These are phyloP conservation scores for Coriaria nepalensis DNA, from an alignment of 306 rosid genomes.

Conservation along the genomic window DNA sequence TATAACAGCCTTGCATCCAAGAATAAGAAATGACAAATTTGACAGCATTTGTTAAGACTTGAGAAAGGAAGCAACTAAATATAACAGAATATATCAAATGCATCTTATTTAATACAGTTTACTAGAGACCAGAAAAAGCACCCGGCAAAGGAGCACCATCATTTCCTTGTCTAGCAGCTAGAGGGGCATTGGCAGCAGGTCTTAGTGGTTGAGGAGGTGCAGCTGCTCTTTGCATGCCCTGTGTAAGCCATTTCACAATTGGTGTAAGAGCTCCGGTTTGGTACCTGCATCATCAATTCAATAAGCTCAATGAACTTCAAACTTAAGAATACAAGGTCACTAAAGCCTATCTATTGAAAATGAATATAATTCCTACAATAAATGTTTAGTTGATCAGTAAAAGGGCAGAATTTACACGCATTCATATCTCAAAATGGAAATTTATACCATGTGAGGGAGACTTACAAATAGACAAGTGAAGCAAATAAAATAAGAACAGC, in stretches of 20 bases:
- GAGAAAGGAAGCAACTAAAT: too few species aligned
- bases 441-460: neutral
- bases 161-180: slow-evolving; percentile 56
- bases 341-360: too few species aligned
- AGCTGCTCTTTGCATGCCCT: slow-evolving; percentile 90
- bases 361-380: too few species aligned
- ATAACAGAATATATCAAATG: too few species aligned
- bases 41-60: too few species aligned
- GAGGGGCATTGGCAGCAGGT: slow-evolving; percentile 49
- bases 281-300: slow-evolving; percentile 39
- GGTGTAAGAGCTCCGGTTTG: slow-evolving; percentile 96
- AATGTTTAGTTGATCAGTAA: neutral
- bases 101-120: neutral
- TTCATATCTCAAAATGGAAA: too few species aligned
- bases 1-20: too few species aligned
- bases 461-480: slow-evolving; percentile 77
- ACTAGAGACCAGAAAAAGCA: slow-evolving; percentile 12
- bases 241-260: slow-evolving; percentile 77
- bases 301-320: slow-evolving; percentile 12
- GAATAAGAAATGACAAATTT: too few species aligned
- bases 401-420: neutral
- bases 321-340: too few species aligned
- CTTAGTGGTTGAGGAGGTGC: slow-evolving; percentile 85
- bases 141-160: slow-evolving; percentile 66
- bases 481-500: slow-evolving; percentile 68